Conservation (phyloP, 768 basidiomycete species). For the Cytidiella melzeri region DNA sequence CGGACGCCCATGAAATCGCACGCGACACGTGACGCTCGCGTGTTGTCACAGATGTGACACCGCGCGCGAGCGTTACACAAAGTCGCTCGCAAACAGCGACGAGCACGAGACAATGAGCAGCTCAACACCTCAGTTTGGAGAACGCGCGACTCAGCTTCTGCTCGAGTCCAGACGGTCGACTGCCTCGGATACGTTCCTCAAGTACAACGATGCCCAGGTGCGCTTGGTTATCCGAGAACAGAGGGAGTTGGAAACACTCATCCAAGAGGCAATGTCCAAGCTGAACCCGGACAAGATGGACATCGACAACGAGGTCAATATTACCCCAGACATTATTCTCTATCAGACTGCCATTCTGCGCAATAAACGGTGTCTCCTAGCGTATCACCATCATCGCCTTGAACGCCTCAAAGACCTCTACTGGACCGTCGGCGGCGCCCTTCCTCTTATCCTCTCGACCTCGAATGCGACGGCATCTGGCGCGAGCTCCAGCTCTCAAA, state of each 20-base stretch:
- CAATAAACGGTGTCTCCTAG: constrained; percentile 94
- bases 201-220: constrained; percentile 88
- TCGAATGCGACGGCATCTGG: neutral
- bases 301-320: constrained; percentile 40
- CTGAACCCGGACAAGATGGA: constrained; percentile 28
- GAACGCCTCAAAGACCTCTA: constrained; percentile 82
- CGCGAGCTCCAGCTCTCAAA: neutral
- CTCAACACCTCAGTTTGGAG: constrained; percentile 67
- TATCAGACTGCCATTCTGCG: constrained; percentile 85
- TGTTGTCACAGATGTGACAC: constrained; percentile 7
- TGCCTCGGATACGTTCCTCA: constrained; percentile 75
- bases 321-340: constrained; percentile 61
- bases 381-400: constrained; percentile 84
- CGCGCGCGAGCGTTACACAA: constrained; percentile 2
- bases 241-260: constrained; percentile 69
- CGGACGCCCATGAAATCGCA: neutral
- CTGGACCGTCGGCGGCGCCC: constrained; percentile 83
- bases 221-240: constrained; percentile 86
- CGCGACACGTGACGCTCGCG: constrained; percentile 1
- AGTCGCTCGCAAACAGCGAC: neutral
- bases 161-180: constrained; percentile 83
- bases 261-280: constrained; percentile 31
- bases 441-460: constrained; percentile 69
- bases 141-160: constrained; percentile 84
- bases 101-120: constrained; percentile 26